Base-by-base conservation (phyloP, 768 basidiomycete species). In the Boletus rubropictus region DNA sequence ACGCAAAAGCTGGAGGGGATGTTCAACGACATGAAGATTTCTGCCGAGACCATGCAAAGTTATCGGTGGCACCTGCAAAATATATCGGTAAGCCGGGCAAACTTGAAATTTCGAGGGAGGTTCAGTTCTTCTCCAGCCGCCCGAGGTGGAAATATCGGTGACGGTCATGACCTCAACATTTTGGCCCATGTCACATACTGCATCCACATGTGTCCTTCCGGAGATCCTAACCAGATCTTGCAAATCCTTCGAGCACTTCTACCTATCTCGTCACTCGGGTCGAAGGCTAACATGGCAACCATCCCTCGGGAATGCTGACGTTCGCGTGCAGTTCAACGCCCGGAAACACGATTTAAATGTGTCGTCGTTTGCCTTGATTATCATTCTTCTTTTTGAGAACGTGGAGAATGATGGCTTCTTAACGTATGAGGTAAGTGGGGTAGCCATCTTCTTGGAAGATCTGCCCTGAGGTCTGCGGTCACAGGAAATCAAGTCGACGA, bases 1-100 rank as follows among this genome's bases (percentile, higher is more conserved):
- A 98, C 96, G 1, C 91, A 95, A 68, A 94, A 94, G 65, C 73
- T 98, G 59, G 94, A 99, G 66, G 94, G 94, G 48, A 99, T 99
- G 95, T 96, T 99, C 79, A 78, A 90, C 54, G 95, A 98, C 62
- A 93, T 99, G 82, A 89, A 82, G 58, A 65, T 94, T 24, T 95
- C 91, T 5, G 67, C 72, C 17, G 96, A 99, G 46, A 82, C 82
- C 14, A 87, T 86, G 76, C 72, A 77, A 29, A 80, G 78, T 5
- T 99, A 92, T 64, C 78, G 78, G 35, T 70, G 69, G 9, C 69
- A 79, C 62, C 66, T 92, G 22, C 72, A 73, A 38, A 78, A 74
- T 53, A 78, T 71, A 3, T 72, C 74, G 39, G 91, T 94, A 61
- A 52, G 82, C 68, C 25, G 15, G 6, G 20, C 4, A 6, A 12